Evolutionary conservation across 805 yeast genomes (phyloP), one percentile per base, ranked within the genome.

Genomic region (Candida maesae): DNA sequence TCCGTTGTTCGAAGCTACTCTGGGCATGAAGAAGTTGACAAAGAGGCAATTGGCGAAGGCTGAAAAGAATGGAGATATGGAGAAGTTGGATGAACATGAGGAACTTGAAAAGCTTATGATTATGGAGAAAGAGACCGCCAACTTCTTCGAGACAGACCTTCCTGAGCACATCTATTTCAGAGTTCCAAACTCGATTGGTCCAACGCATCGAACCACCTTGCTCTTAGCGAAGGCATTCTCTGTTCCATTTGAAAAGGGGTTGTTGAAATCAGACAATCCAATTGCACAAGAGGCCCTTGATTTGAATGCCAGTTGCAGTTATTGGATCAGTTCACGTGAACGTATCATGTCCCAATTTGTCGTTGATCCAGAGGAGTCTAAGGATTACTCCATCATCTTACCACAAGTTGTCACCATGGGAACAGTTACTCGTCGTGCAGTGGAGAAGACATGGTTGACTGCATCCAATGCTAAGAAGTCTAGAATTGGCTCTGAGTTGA

Each of bases 361-460:
- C 7, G 90, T 93, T 2, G 61, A 67, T 6, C 31, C 31, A 28
- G 18, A 28, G 11, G 18, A 28, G 25, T 59, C 61, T 1, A 57
- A 64, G 6, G 42, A 50, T 6, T 47, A 56, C 11, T 39, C 50
- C 11, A 68, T 90, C 36, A 93, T 95, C 23, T 55, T 93, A 13
- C 99, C 99, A 1, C 77, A 78, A 37, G 71, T 91, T 32, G 72
- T 87, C 7, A 76, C 96, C 3, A 93, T 93, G 96, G 99, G 99
- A 1, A 95, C 99, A 0, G 81, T 93, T 7, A 93, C 99, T 0
- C 71, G 99, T 52, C 71, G 99, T 50, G 96, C 98, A 3, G 96
- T 93, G 2, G 99, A 93, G 58, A 88, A 87, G 47, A 88, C 97
- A 0, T 93, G 99, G 99, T 66, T 93, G 26, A 93, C 99, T 0